A percentile compares a stretch with the other conserved stretches of the same genome.
phyloP scores from a whole-genome alignment of 2,329 filamentous ascomycete genomes.

The Penicillium olsonii region DNA sequence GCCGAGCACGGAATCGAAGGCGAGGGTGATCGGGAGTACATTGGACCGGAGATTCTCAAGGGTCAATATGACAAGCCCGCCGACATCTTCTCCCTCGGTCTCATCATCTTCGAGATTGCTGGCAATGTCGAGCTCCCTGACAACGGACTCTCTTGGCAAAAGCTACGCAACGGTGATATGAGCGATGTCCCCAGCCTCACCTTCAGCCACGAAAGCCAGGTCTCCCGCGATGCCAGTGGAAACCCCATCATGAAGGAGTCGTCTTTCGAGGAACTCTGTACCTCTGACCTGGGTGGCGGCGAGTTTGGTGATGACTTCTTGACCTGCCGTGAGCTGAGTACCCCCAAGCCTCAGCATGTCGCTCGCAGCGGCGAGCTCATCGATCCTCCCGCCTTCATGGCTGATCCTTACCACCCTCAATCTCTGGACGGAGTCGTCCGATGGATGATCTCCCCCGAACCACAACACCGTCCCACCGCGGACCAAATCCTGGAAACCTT shows the following conservation, averaged over 20 bases:
- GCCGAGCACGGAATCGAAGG: slow-evolving; percentile 76
- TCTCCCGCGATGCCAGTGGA: slow-evolving; percentile 73
- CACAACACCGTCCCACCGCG: slow-evolving; percentile 70
- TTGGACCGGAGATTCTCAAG: slow-evolving; percentile 86
- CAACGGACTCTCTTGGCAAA: slow-evolving; percentile 88
- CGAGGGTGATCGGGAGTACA: slow-evolving; percentile 95
- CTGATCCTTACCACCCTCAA: slow-evolving; percentile 68
- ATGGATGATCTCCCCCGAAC: slow-evolving; percentile 82
- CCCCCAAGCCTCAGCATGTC: slow-evolving; percentile 28
- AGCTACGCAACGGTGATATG: slow-evolving; percentile 83
- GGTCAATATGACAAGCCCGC: slow-evolving; percentile 87
- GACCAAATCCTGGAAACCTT: slow-evolving; percentile 71
- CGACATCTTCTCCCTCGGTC: slow-evolving; percentile 89
- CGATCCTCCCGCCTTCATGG: slow-evolving; percentile 84
- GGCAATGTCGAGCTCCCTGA: slow-evolving; percentile 92
- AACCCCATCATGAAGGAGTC: slow-evolving; percentile 58
- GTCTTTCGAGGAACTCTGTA: slow-evolving; percentile 47
- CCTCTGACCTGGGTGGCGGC: slow-evolving; percentile 43
- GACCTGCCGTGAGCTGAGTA: slow-evolving; percentile 26
- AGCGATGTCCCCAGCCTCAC: slow-evolving; percentile 86
- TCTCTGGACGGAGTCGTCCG: slow-evolving; percentile 82
- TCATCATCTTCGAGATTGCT: slow-evolving; percentile 93
- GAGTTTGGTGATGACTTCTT: slow-evolving; percentile 43
- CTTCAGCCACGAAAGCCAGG: slow-evolving; percentile 69
- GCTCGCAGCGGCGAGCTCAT: slow-evolving; percentile 59